Evolutionary conservation across 75 land plant genomes (phyloP).

Genomic region (Selaginella tamariscina): DNA sequence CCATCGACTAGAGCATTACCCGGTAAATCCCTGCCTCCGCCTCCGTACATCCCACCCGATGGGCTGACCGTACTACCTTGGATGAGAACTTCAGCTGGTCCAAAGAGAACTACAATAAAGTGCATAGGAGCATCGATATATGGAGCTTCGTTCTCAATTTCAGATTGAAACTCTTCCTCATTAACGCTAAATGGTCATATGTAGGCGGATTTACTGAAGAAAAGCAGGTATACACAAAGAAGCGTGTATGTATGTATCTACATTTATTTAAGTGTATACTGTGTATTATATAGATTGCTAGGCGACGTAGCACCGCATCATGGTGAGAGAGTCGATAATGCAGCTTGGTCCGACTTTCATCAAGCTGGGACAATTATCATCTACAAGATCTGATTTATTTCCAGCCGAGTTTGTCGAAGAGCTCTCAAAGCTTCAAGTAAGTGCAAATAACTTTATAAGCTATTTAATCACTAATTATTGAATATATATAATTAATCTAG

Average conservation of each 20-base stretch:
- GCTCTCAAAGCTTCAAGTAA: slow-evolving; percentile 91
- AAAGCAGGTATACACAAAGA: slow-evolving; percentile 45
- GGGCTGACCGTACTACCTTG: slow-evolving; percentile 47
- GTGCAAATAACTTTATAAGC: not conserved
- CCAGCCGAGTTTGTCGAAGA: slow-evolving; percentile 91
- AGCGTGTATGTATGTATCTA: not conserved
- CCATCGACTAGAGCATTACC: no score
- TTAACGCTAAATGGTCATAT: slow-evolving; percentile 83
- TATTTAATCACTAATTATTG: no score
- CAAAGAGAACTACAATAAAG: slow-evolving; percentile 61
- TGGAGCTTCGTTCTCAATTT: slow-evolving; percentile 80
- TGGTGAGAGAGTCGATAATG: slow-evolving; percentile 73
- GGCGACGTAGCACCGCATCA: slow-evolving; percentile 62
- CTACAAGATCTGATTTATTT: slow-evolving; percentile 89
- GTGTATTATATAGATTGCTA: slow-evolving; percentile 33
- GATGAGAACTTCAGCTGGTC: slow-evolving; percentile 94
- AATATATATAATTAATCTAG: no score
- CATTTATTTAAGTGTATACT: not conserved
- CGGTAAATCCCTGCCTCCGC: no score
- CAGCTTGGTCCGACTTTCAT: slow-evolving; percentile 94
- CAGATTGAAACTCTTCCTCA: slow-evolving; percentile 50
- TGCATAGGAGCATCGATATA: slow-evolving; percentile 68
- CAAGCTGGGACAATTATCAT: slow-evolving; percentile 85
- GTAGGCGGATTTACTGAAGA: slow-evolving; percentile 69
- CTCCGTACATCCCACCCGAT: no score